Base-by-base conservation (phyloP, 225 moss, liverwort and hornwort species). In the Polytrichum formosum region DNA sequence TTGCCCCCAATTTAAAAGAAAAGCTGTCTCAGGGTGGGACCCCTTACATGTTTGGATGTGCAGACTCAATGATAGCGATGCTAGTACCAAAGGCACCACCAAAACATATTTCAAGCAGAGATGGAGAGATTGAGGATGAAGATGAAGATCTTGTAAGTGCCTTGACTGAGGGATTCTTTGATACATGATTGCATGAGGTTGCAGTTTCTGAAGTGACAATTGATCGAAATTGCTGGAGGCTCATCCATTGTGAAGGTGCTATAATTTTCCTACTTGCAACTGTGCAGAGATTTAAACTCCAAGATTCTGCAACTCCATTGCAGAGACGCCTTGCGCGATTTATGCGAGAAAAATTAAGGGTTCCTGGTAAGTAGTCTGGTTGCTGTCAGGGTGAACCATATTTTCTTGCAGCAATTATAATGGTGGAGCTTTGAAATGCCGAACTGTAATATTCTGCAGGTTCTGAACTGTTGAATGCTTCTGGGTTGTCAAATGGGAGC, bases 1-100 rank as follows among this genome's bases (percentile, higher is more conserved):
- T 33, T 33, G 33, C 8, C 2, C 2, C 8, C 33, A 33, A 33
- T 33, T 33, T 1, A 33, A 33, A 7, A 33, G 2, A 9, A 35
- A 9, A 2, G 6, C 2, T 0, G 13, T 46, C 46, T 46, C 46
- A 46, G 13, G 4, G 2, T 46, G 46, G 46, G 13, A 46, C 13
- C 3, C 2, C 4, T 16, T 46, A 46, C 22, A 23, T 63, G 13
- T 6, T 7, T 68, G 68, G 28, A 4, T 79, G 68, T 28, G n/a
- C 82, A 88, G 87, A 88, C 81, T 84, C 79, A 28, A 67, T 88
- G 77, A 84, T 84, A 70, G 87, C 87, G 5, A 65, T 88, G 65
- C 77, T 82, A 65, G 82, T 82, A 79, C 87, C 87, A 25, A 82
- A 71, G 61, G 75, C 87, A 59, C 87, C 87, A 54, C 87, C 84